These are phyloP conservation scores for Wickerhamiella sergipiensis DNA, from an alignment of 805 yeast species.

Conservation along the genomic window DNA sequence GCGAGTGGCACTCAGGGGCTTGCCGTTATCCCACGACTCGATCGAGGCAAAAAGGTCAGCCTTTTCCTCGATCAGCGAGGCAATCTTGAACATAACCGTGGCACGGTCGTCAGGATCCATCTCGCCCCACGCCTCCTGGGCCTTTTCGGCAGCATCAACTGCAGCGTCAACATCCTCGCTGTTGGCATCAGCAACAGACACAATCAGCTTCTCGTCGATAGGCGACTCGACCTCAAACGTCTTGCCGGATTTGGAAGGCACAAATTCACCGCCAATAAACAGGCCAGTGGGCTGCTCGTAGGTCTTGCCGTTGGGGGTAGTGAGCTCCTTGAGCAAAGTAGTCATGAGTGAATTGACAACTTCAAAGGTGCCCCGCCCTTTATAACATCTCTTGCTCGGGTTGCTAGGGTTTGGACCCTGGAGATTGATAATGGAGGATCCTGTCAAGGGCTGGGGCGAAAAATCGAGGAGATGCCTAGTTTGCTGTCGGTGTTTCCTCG, in stretches of 20 bases:
- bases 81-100: constrained; percentile 49
- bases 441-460: no score
- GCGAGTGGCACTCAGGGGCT: constrained; percentile 49
- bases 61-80: constrained; percentile 62
- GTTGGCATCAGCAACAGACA: constrained; percentile 59
- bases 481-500: not conserved
- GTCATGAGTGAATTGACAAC: not conserved
- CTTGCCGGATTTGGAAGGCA: constrained; percentile 39
- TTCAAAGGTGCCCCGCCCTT: no score
- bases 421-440: not conserved
- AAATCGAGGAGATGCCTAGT: no score
- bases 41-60: constrained; percentile 61
- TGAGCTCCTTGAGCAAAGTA: constrained; percentile 5
- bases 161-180: constrained; percentile 74
- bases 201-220: constrained; percentile 57
- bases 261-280: constrained; percentile 57
- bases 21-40: constrained; percentile 85
- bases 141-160: constrained; percentile 69
- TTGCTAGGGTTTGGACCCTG: not conserved
- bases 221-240: constrained; percentile 55
- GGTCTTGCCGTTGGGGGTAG: constrained; percentile 34
- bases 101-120: constrained; percentile 60
- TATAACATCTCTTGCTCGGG: not conserved
- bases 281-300: constrained; percentile 75
- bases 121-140: constrained; percentile 64